Evolutionary conservation across 208 protist species (phyloP).

Genomic region (Entamoeba moshkovskii): DNA sequence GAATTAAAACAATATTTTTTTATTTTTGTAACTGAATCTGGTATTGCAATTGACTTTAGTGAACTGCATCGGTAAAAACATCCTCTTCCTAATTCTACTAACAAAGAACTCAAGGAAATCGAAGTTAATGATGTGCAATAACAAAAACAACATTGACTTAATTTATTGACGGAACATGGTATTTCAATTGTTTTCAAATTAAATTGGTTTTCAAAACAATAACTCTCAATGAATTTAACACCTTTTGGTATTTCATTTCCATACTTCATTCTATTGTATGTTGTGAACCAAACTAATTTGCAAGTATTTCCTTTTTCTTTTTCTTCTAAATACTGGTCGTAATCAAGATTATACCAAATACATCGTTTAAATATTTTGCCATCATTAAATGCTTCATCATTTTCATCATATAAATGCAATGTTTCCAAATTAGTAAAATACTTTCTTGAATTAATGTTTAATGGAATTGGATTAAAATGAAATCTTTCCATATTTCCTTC

Average conservation of each 20-base stretch:
- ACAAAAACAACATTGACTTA: not conserved
- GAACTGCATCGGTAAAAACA: not conserved
- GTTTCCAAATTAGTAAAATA: no score
- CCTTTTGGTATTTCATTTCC: not conserved
- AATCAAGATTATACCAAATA: not conserved
- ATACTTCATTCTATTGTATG: not conserved
- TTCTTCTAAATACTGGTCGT: not conserved
- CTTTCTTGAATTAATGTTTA: no score
- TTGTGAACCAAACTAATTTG: not conserved
- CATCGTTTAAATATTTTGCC: no score
- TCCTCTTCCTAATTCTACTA: not conserved
- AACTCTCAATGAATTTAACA: not conserved
- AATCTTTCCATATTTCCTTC: no score
- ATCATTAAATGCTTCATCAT: no score
- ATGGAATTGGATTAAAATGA: no score
- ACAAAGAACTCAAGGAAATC: not conserved
- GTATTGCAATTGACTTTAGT: not conserved
- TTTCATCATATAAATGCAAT: no score
- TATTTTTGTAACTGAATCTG: not conserved
- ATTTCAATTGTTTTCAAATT: not conserved
- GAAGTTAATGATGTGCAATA: not conserved
- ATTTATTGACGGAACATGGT: not conserved
- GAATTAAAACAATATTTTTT: not conserved
- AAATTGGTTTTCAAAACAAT: not conserved
- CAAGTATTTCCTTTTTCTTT: not conserved